Base-by-base conservation (phyloP, 2,329 filamentous ascomycete genomes). In the Nothophoma quercina region DNA sequence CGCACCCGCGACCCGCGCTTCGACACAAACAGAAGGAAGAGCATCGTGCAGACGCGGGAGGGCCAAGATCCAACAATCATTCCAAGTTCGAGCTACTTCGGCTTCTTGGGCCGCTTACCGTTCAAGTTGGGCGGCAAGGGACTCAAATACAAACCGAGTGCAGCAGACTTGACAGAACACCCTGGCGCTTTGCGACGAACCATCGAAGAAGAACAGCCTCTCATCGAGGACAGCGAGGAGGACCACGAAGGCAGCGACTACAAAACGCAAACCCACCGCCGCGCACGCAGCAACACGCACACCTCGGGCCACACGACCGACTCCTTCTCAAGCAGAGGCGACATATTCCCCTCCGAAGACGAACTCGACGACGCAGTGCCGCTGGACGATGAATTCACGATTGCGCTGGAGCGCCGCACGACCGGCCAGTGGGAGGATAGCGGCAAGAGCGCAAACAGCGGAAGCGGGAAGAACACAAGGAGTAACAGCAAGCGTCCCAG, bases 321-420 rank as follows among this genome's bases (percentile, higher is more conserved):
- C 70, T 96, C 93, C 5, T 86, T 89, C 59, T 89, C 93, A 65
- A 96, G 92, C 9, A 82, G 93, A 38, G 92, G 92, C 2, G 93
- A 98, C 75, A 79, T 98, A 10, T 95, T 97, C 62, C 91, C 91
- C 0, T 96, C 92, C 65, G 92, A 96, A 66, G 91, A 93, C 45
- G 91, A 96, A 53, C 62, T 71, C 25, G 93, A 96, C 71, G 93
- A 98, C 74, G 93, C 93, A 1, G 85, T 96, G n/a, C 90, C 92
- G 10, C 77, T 98, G 15, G 91, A 93, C 64, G 93, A 97, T 69
- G 93, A 97, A 68, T 96, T 98, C 64, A 90, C 92, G 2, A 87
- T 96, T 71, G 86, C 87, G 3, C 80, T 97, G 56, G 88, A 92
- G 55, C 85, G 89, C 44, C 85, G 88, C 23, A 83, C 82, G n/a